Base-by-base conservation (phyloP, 1,284 basidiomycete genomes). In the Sanghuangporus weigelae region DNA sequence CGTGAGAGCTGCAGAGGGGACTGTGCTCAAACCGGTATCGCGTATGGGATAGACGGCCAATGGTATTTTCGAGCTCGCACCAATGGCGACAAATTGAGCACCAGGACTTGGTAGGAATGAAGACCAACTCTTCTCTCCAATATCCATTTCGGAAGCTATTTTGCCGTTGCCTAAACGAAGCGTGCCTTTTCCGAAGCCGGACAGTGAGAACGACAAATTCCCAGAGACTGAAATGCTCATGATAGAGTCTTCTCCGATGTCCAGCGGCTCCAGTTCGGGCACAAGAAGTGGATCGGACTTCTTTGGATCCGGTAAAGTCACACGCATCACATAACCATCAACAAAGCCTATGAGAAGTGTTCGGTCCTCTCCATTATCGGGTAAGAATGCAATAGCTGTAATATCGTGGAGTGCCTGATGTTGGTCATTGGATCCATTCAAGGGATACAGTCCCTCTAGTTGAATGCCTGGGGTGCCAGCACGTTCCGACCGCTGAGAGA, bases 81-180 rank as follows among this genome's bases (percentile, higher is more conserved):
- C 89, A 63, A 92, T 84, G 7, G 82, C 84, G 14, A 85, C 85
- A 65, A 83, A 90, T n/a, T 85, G 79, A 0, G 77, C 73, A 2
- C 82, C 78, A 8, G 82, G 75, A 21, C 78, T 73, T 62, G 77
- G 84, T 60, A 91, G 78, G 66, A 84, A 76, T 14, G 83, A 80
- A 6, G 78, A 74, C 89, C 90, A 92, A 67, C 84, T 81, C 49
- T 82, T 83, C 3, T 73, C 68, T 53, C 78, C 72, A 46, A 89
- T 71, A 50, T 82, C 70, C 50, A 86, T 70, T 46, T 73, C 68
- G 10, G 72, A 69, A 14, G 75, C 71, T 49, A 71, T 59, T 55
- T 67, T 19, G 35, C 50, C n/a, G n/a, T 67, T 71, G 59, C 74
- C 64, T 61, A 74, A 68, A 16, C 76, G 69, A 60, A 89, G 73